Evolutionary conservation across 805 yeast species (phyloP).

Genomic region (Candida hispaniensis): DNA sequence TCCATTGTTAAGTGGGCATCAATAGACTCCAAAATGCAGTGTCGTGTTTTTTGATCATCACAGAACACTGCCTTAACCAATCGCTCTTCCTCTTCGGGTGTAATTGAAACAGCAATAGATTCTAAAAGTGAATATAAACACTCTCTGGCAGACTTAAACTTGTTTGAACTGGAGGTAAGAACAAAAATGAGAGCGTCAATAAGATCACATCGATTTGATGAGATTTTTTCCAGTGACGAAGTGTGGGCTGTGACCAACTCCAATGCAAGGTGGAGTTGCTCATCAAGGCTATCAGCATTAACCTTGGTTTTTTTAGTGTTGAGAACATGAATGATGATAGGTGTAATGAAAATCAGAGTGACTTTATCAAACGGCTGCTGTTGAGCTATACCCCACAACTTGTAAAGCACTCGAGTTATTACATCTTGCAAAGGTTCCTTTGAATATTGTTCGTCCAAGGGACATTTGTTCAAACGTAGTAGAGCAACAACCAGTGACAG

Average conservation of each 20-base stretch:
- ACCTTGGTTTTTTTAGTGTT: conserved; percentile 36
- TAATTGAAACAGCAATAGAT: conserved; percentile 54
- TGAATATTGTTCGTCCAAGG: conserved; percentile 36
- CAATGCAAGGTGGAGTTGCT: conserved; percentile 63
- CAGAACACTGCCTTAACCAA: conserved; percentile 48
- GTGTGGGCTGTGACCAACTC: conserved; percentile 51
- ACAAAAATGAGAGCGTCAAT: conserved; percentile 52
- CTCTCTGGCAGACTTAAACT: conserved; percentile 73
- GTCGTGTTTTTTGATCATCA: conserved; percentile 61
- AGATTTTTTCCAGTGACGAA: conserved; percentile 42
- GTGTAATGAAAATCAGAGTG: conserved; percentile 63
- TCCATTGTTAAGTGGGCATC: conserved; percentile 60
- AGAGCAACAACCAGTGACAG: conserved; percentile 58
- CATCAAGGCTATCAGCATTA: conserved; percentile 79
- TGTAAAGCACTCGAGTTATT: conserved; percentile 58
- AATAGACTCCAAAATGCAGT: conserved; percentile 67
- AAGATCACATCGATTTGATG: conserved; percentile 60
- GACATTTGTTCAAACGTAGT: conserved; percentile 39
- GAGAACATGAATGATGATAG: conserved; percentile 58
- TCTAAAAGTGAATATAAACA: conserved; percentile 70
- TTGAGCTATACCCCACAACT: conserved; percentile 62
- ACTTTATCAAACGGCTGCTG: conserved; percentile 59
- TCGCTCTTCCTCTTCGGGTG: conserved; percentile 45
- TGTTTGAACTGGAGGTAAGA: conserved; percentile 55
- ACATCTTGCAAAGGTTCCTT: conserved; percentile 46